phyloP scores from a whole-genome alignment of 306 rosid species.

The Gillenia trifoliata region DNA sequence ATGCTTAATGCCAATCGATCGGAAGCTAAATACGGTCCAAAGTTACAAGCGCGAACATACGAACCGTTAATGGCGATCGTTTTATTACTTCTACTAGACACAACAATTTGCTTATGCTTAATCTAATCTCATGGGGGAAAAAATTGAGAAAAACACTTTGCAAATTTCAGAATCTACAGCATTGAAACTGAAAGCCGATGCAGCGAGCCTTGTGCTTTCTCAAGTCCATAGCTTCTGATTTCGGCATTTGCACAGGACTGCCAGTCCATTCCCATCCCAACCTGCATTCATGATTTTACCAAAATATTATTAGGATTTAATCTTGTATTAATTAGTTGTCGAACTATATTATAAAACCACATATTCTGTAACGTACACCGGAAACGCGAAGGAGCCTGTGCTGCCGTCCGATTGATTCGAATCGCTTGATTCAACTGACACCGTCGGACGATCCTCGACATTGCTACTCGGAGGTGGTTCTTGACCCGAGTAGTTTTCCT shows the following conservation, averaged over 20 bases:
- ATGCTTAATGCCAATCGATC: background rate
- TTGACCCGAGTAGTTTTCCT: constrained; percentile 4
- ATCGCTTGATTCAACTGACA: constrained; percentile 37
- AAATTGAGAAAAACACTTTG: background rate
- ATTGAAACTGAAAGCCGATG: constrained; percentile 57
- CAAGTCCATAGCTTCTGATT: constrained; percentile 43
- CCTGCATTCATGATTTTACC: constrained; percentile 29
- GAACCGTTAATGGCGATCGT: background rate
- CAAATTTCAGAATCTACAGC: constrained; percentile 50
- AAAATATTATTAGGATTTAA: background rate
- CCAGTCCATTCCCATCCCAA: constrained; percentile 66
- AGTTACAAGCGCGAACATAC: background rate
- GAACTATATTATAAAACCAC: background rate
- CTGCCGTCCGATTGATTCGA: constrained; percentile 52
- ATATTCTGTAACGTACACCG: constrained; percentile 44
- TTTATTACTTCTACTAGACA: background rate
- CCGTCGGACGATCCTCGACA: constrained; percentile 15
- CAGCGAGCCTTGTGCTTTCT: constrained; percentile 45
- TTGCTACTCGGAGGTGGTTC: constrained; percentile 12
- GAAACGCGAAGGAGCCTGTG: constrained; percentile 66
- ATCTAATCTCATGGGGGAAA: background rate
- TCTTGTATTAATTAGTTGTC: background rate
- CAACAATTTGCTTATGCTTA: constrained; percentile 3
- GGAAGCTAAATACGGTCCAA: background rate
- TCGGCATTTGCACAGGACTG: constrained; percentile 70